Evolutionary conservation across 495 filamentous ascomycete genomes (phyloP).

Genomic region (Chaetomidium leptoderma): DNA sequence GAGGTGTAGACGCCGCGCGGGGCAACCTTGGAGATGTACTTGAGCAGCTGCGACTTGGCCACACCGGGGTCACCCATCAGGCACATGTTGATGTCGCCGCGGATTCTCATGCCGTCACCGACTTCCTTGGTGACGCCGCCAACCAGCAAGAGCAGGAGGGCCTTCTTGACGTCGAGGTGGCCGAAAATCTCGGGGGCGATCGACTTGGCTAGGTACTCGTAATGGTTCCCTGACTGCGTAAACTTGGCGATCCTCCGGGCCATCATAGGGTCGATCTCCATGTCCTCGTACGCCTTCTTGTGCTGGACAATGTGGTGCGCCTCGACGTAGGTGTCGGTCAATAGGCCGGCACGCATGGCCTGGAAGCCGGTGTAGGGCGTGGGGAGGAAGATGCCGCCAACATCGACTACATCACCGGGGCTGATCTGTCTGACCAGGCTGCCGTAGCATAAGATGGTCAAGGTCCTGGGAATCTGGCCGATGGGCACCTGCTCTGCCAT

Average conservation of each 20-base stretch:
- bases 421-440: constrained; percentile 78
- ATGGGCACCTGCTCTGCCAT: constrained; percentile 97
- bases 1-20: constrained; percentile 97
- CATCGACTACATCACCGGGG: constrained; percentile 89
- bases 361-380: constrained; percentile 98
- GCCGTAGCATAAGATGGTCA: constrained; percentile 88
- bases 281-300: constrained; percentile 93
- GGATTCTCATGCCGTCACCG: constrained; percentile 96
- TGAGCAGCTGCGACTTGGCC: constrained; percentile 94
- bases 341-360: constrained; percentile 86
- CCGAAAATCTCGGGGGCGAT: constrained; percentile 98
- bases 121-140: constrained; percentile 96
- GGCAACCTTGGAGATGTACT: constrained; percentile 97
- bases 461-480: constrained; percentile 86
- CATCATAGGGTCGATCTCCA: constrained; percentile 67
- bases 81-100: constrained; percentile 97
- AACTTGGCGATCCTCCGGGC: constrained; percentile 77
- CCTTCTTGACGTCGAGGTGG: constrained; percentile 96
- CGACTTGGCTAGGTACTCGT: constrained; percentile 88
- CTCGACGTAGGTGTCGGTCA: constrained; percentile 96
- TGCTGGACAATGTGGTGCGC: constrained; percentile 90
- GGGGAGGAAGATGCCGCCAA: constrained; percentile 91
- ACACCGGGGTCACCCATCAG: constrained; percentile 99
- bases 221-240: constrained; percentile 78
- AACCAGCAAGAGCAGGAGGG: constrained; percentile 86